Evolutionary conservation across 1,139 yeast genomes (phyloP).

Genomic region (Kurtzmaniella quercitrusa): DNA sequence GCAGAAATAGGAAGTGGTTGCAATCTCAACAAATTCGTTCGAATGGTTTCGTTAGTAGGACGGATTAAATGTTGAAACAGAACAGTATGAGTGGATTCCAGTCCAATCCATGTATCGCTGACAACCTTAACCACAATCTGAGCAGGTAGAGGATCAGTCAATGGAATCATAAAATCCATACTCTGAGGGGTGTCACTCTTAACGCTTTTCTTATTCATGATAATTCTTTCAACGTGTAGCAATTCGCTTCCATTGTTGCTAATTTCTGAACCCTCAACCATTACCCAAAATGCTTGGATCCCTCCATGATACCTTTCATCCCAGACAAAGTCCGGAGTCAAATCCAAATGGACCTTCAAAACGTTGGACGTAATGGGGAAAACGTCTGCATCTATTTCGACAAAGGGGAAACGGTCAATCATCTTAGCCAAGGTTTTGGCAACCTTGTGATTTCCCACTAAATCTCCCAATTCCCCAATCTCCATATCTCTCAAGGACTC

Average conservation of each 20-base stretch:
- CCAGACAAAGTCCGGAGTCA: slow-evolving; percentile 82
- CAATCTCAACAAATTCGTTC: slow-evolving; percentile 72
- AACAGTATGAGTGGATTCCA: slow-evolving; percentile 71
- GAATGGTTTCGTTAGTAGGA: slow-evolving; percentile 82
- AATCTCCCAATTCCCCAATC: slow-evolving; percentile 76
- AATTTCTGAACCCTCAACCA: slow-evolving; percentile 59
- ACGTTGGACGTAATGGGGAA: slow-evolving; percentile 88
- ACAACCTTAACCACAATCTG: slow-evolving; percentile 76
- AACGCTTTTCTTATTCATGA: slow-evolving; percentile 58
- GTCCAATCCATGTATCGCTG: slow-evolving; percentile 88
- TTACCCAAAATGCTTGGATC: slow-evolving; percentile 86
- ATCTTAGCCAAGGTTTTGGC: slow-evolving; percentile 61
- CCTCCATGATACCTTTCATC: slow-evolving; percentile 76
- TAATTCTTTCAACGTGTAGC: slow-evolving; percentile 77
- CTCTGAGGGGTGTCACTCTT: slow-evolving; percentile 52
- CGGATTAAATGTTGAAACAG: slow-evolving; percentile 88
- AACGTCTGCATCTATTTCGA: slow-evolving; percentile 73
- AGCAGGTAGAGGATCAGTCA: slow-evolving; percentile 82
- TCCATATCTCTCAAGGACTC: slow-evolving; percentile 72
- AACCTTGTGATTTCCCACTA: slow-evolving; percentile 76
- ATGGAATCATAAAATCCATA: slow-evolving; percentile 88
- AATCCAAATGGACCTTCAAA: slow-evolving; percentile 67
- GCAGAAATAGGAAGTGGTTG: slow-evolving; percentile 88
- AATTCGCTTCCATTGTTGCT: slow-evolving; percentile 55
- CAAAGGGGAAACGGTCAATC: slow-evolving; percentile 68